A percentile compares a stretch with the other conserved stretches of the same genome.
These are phyloP conservation scores for Ceratobasidium sp. DNA, from an alignment of 1,284 basidiomycete genomes.

Conservation along the genomic window DNA sequence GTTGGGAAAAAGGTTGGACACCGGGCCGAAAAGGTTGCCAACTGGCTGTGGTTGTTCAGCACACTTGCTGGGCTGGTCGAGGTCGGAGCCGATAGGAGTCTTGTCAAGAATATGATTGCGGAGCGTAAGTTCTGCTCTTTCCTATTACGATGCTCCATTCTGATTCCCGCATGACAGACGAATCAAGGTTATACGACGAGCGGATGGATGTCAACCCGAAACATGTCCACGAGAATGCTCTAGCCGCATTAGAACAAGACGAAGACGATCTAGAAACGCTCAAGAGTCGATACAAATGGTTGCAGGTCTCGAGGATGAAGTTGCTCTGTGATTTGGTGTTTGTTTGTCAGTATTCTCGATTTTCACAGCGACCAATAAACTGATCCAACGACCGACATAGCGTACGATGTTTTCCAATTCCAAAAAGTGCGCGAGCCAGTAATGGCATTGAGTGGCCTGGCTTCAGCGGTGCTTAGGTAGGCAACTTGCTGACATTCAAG, in stretches of 20 bases:
- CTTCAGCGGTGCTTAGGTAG: slow-evolving; percentile 74
- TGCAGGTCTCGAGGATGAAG: slow-evolving; percentile 71
- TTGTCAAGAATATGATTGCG: slow-evolving; percentile 66
- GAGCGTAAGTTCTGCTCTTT: slow-evolving; percentile 57
- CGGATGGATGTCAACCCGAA: slow-evolving; percentile 58
- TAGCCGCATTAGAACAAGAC: slow-evolving; percentile 61
- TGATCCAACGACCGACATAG: slow-evolving; percentile 53
- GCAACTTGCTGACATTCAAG: too few relatives aligned
- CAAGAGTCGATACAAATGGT: slow-evolving; percentile 74
- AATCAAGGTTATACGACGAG: slow-evolving; percentile 66
- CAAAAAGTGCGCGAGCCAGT: slow-evolving; percentile 65
- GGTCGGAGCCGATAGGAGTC: slow-evolving; percentile 74
- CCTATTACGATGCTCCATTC: slow-evolving; percentile 38
- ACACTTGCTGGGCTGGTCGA: slow-evolving; percentile 80
- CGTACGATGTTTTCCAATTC: slow-evolving; percentile 64
- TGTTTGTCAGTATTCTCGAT: slow-evolving; percentile 69
- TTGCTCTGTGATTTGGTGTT: slow-evolving; percentile 81
- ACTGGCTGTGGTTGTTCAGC: slow-evolving; percentile 82
- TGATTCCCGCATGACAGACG: slow-evolving; percentile 11
- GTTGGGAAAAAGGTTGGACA: slow-evolving; percentile 67
- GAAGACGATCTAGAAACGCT: slow-evolving; percentile 73
- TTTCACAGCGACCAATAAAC: too few relatives aligned
- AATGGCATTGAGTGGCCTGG: slow-evolving; percentile 70
- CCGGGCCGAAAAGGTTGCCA: slow-evolving; percentile 71
- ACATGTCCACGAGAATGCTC: slow-evolving; percentile 58